Evolutionary conservation across 495 filamentous ascomycete species (phyloP), one percentile per base, ranked within the genome.

Genomic region (Tuber calosporum): DNA sequence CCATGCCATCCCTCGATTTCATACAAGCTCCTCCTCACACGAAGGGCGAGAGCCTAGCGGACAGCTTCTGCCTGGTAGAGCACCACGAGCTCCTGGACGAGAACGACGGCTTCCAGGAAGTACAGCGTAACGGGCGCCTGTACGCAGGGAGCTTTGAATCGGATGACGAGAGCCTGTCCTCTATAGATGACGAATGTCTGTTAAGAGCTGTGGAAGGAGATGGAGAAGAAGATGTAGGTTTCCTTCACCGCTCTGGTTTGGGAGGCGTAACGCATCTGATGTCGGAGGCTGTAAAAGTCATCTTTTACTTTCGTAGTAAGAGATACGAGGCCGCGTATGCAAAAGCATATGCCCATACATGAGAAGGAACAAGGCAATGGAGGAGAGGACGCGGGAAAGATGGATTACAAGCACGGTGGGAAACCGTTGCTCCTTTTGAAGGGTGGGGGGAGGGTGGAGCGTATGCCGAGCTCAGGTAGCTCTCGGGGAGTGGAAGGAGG

Each of bases 191-290:
- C 4, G 48, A 58, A 30, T 58, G 48, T n/a, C n/a, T 58, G 48
- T 15, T 58, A 58, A 58, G 48, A 58, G 48, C 48, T 58, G 48
- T 58, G 48, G 48, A 58, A 58, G 48, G 48, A 58, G 48, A 58
- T 30, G 48, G 48, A 30, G 48, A 58, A 58, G 48, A 58, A 58
- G 48, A 58, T 58, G 48, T 58, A 58, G 48, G 48, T 58, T 58
- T 58, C 48, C 48, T 58, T 58, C 48, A 58, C 48, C 48, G 3
- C 48, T 26, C 48, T 58, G 48, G 48, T 58, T 26, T 58, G 9
- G 48, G 48, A 58, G n/a, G 48, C 48, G 48, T 58, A 58, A 58
- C 48, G n/a, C 48, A 58, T 58, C 48, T 58, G 48, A 58, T 58
- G 48, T 58, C n/a, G n/a, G 48, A 58, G 26, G 48, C 11, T 15